Base-by-base conservation (phyloP, 371 early-diverging fungal genomes). In the Coemansia linderi region DNA sequence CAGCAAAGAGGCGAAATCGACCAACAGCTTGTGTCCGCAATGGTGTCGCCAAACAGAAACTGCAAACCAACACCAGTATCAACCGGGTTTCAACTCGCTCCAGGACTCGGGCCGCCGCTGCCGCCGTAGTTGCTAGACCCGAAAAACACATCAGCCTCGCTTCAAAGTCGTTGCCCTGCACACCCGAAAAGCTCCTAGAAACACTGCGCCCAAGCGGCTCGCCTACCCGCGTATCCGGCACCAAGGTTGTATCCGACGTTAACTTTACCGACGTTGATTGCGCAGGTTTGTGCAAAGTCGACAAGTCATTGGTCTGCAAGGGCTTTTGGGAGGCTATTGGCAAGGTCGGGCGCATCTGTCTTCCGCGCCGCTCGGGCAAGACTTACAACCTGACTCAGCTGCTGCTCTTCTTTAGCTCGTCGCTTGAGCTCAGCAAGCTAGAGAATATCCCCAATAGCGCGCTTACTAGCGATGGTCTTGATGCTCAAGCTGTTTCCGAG, bases 321-420 rank as follows among this genome's bases (percentile, higher is more conserved):
- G 73, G 73, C 0, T 76, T 76, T 56, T 72, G 77, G 73, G 77
- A 76, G 5, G 48, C 62, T 0, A 61, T 68, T 13, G 41, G 27
- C 12, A 19, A 69, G 8, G 76, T 68, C 19, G 73, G 63, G 3
- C 69, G 73, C 9, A 62, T 73, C 1, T 69, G 73, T 24, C 40
- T 76, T 36, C 77, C 77, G 3, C 73, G 69, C 9, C 73, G 73
- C 22, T 76, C 73, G 4, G 73, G 77, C 8, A 76, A 76, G 44
- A 76, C 77, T 0, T 76, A 76, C 56, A 76, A 76, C 44, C 40
- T 76, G 60, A 73, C 69, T 0, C 73, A 73, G 39, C 57, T 76
- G n/a, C 48, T 73, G 41, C 40, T 76, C 12, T 76, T 73, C 43
- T 76, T 72, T 36, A 76, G 77, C 63, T 46, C 46, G n/a, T 44